These are phyloP conservation scores for Solanum hybrid DNA, from an alignment of 305 asterid genomes.

Conservation along the genomic window DNA sequence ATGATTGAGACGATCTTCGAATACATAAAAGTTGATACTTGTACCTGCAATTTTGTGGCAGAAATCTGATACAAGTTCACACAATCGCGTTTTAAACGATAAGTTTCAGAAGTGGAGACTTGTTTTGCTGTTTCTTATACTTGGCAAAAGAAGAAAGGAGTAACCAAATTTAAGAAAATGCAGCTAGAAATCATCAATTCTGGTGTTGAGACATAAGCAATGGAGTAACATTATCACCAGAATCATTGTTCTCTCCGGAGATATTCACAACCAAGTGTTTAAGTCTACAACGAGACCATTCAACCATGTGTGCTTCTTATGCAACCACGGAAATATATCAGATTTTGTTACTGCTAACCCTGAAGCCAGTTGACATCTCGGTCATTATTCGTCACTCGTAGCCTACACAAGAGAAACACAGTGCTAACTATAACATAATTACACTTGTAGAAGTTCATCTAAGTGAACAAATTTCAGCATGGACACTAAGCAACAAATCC, in stretches of 20 bases:
- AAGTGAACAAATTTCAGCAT: neutral
- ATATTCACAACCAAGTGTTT: neutral
- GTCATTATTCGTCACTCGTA: constrained; percentile 18
- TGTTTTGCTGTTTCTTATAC: neutral
- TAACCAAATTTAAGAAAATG: neutral
- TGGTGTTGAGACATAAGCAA: neutral
- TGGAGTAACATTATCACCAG: neutral
- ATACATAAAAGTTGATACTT: neutral
- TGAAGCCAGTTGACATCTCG: constrained; percentile 17
- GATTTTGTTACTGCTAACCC: neutral
- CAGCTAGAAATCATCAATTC: neutral
- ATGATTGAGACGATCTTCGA: neutral
- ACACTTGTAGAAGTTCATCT: constrained; percentile 6
- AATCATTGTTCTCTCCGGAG: neutral
- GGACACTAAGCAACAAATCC: neutral
- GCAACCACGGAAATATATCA: constrained; percentile 2
- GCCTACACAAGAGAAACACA: neutral
- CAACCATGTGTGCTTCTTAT: neutral
- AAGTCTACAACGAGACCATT: neutral
- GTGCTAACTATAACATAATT: constrained; percentile 14
- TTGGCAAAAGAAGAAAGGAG: neutral
- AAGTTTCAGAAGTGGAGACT: neutral
- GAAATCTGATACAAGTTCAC: neutral
- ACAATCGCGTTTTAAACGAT: neutral
- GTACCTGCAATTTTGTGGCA: neutral